These are phyloP conservation scores for Auricularia sp. DNA, from an alignment of 768 basidiomycete genomes.

Conservation along the genomic window DNA sequence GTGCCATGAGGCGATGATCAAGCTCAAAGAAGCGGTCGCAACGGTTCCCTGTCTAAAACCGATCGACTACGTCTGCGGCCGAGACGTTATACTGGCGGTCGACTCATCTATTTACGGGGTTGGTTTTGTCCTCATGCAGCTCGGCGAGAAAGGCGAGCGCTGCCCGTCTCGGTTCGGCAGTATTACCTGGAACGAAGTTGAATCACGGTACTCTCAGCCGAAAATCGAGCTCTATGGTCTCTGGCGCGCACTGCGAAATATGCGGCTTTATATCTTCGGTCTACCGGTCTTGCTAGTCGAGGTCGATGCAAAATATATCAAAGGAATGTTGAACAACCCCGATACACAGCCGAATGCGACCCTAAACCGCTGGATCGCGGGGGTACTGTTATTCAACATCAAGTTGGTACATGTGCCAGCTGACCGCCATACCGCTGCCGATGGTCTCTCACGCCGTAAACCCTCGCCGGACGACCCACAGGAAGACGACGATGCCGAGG, in stretches of 20 bases:
- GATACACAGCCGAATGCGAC: conserved; percentile 27
- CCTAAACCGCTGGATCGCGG: conserved; percentile 33
- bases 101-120: conserved; percentile 1
- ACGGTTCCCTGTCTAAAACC: neutral
- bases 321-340: conserved; percentile 30
- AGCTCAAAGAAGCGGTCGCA: neutral
- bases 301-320: conserved; percentile 22
- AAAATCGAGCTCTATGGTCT: conserved; percentile 20
- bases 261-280: too few relatives aligned
- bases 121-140: neutral
- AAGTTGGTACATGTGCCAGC: conserved; percentile 27
- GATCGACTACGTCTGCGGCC: neutral
- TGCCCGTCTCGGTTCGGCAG: conserved; percentile 23
- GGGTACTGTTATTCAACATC: conserved; percentile 29
- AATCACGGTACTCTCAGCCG: conserved; percentile 14
- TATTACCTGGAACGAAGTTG: conserved; percentile 24
- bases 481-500: neutral
- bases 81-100: neutral
- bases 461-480: neutral
- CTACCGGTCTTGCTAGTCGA: conserved; percentile 12
- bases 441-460: conserved; percentile 14
- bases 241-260: conserved; percentile 2
- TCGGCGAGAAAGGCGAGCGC: neutral
- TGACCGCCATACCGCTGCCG: conserved; percentile 10
- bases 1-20: conserved; percentile 12